Evolutionary conservation across 106 monocot genomes (phyloP), one percentile per base, ranked within the genome.

Genomic region (Gastrodia elata): DNA sequence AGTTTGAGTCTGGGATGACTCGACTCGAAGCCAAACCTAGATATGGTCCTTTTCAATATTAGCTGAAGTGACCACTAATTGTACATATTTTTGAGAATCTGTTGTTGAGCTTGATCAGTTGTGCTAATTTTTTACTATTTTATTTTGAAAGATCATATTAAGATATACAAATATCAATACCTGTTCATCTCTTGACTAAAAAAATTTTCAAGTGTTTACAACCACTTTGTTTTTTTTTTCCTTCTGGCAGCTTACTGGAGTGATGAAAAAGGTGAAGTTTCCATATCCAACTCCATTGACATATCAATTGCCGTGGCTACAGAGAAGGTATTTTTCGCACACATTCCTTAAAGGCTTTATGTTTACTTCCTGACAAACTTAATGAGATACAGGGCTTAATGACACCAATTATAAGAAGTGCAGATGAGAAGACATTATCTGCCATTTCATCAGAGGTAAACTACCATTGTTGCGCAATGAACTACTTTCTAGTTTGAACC

Each of bases 291-390:
- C 44, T 81, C 93, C 16, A 68, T 97, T 77, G 97, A 97, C 80
- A 97, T 97, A 81, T 93, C 97, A 39, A 91, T 97, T 76, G 97
- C 97, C 18, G 97, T 97, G 32, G 97, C 97, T 49, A 93, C 97
- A 40, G 90, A 97, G 37, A 97, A 88, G 90, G 97, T 93, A 64
- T 2, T 73, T 67, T 20, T 68, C n/a, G 35, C n/a, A 0, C n/a
- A 30, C 59, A 64, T 41, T 28, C 55, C 57, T 77, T 35, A 26
- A 27, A 80, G 40, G 11, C 1, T 48, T 61, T 18, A 78, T 65
- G 57, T 2, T 68, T 24, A 73, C 24, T n/a, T 4, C 28, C 27
- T 82, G 25, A 49, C 26, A 48, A 30, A 55, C 56, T 34, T 38
- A 55, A 55, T 75, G 46, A 27, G 25, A 15, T 80, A 30, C 77